Percentiles rank a stretch among this genome's conserved stretches.
Conservation (phyloP, 1,284 basidiomycete genomes). For the Boletus smithii region DNA sequence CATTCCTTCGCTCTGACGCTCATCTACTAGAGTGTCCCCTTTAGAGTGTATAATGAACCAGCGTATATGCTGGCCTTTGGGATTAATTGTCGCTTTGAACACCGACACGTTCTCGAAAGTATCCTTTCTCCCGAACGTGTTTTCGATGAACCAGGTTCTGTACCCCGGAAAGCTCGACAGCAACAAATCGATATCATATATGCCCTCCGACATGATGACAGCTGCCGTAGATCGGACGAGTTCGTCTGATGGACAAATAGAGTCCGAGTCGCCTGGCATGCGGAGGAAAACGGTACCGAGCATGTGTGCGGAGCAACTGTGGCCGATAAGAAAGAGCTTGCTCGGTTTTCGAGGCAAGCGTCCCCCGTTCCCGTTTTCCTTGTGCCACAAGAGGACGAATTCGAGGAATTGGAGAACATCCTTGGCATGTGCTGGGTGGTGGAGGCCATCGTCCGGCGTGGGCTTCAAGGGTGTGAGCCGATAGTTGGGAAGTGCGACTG, state of each 20-base stretch:
- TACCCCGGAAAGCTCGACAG: slow-evolving; percentile 61
- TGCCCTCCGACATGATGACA: slow-evolving; percentile 66
- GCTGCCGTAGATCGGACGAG: slow-evolving; percentile 51
- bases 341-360: slow-evolving; percentile 23
- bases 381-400: slow-evolving; percentile 44
- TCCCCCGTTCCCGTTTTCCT: slow-evolving; percentile 15
- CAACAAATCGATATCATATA: slow-evolving; percentile 69
- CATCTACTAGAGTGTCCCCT: slow-evolving; percentile 66
- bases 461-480: slow-evolving; percentile 53
- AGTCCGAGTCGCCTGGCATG: slow-evolving; percentile 36
- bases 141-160: slow-evolving; percentile 60
- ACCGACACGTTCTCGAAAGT: slow-evolving; percentile 53
- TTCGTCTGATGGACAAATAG: slow-evolving; percentile 42
- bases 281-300: slow-evolving; percentile 65
- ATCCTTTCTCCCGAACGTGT: slow-evolving; percentile 50
- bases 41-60: slow-evolving; percentile 75
- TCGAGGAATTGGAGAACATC: slow-evolving; percentile 61
- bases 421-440: slow-evolving; percentile 67
- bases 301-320: slow-evolving; percentile 80
- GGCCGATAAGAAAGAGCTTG: slow-evolving; percentile 61
- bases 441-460: slow-evolving; percentile 39
- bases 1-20: slow-evolving; percentile 59
- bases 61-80: slow-evolving; percentile 37
- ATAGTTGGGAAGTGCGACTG: slow-evolving; percentile 74
- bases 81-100: slow-evolving; percentile 39